Conservation (phyloP, 768 basidiomycete species). For the Amanita phalloides region DNA sequence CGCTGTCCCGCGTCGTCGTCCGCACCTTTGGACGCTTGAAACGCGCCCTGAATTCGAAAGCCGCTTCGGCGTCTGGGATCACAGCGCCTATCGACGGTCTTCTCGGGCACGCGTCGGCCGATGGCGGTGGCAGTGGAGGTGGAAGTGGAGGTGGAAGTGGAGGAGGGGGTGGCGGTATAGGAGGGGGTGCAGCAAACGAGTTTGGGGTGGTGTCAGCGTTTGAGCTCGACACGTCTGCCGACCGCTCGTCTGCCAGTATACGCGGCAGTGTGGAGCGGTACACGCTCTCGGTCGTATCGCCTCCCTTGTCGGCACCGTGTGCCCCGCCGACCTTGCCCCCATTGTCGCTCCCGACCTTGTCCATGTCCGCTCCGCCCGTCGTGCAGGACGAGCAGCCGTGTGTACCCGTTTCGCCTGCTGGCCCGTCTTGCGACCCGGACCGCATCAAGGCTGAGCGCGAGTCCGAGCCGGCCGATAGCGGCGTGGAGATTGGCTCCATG, state of each 20-base stretch:
- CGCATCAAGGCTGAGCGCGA: background rate
- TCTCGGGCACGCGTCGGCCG: constrained; percentile 11
- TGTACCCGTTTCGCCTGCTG: too few relatives aligned
- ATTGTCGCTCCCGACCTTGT: background rate
- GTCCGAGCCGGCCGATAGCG: background rate
- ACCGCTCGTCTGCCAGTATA: constrained; percentile 48
- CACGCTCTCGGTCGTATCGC: constrained; percentile 19
- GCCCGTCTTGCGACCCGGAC: background rate
- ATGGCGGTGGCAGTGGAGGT: constrained; percentile 19
- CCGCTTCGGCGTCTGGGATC: constrained; percentile 4
- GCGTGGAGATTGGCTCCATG: background rate
- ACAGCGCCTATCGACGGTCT: background rate
- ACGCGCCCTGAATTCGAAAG: constrained; percentile 53
- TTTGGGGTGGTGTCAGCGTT: constrained; percentile 42
- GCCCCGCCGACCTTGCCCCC: background rate
- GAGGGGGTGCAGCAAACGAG: too few relatives aligned
- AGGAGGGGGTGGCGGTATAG: too few relatives aligned
- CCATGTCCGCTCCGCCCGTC: background rate
- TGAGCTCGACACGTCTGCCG: constrained; percentile 53
- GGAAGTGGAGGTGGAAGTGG: background rate
- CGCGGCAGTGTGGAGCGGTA: constrained; percentile 60
- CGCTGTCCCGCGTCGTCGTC: constrained; percentile 68
- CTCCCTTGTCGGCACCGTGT: background rate
- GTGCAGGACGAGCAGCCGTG: too few relatives aligned
- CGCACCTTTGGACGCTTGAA: constrained; percentile 78